phyloP scores from a whole-genome alignment of 1,284 basidiomycete species.

The Chalciporus piperatoides region DNA sequence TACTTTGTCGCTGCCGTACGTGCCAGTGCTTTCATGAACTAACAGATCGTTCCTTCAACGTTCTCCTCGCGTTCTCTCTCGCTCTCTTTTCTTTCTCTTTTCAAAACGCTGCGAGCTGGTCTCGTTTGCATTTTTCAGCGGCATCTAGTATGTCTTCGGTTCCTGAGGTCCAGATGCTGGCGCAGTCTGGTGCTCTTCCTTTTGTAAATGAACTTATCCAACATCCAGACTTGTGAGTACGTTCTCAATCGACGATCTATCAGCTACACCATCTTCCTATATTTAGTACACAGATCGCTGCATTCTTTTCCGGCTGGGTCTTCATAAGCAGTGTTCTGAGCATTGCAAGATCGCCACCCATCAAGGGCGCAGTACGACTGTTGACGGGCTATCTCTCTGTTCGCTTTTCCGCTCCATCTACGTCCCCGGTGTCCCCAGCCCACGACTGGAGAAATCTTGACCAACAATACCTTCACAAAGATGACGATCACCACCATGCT shows the following conservation, averaged over 20 bases:
- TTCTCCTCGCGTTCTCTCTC: not conserved
- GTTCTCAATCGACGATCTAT: conserved; percentile 20
- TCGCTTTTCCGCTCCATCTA: not conserved
- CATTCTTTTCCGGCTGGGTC: conserved; percentile 51
- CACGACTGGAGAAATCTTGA: conserved; percentile 8
- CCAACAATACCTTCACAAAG: not conserved
- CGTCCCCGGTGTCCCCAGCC: conserved; percentile 13
- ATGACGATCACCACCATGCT: not conserved
- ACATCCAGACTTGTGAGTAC: conserved; percentile 28
- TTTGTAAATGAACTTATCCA: conserved; percentile 23
- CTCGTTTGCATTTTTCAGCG: conserved; percentile 11
- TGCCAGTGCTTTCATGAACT: not conserved
- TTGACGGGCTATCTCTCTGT: conserved; percentile 16
- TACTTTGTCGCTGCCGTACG: not conserved
- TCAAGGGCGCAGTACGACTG: conserved; percentile 18
- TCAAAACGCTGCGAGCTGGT: conserved; percentile 20
- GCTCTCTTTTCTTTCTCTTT: not conserved
- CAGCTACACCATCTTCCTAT: not conserved
- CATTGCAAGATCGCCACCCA: conserved; percentile 29
- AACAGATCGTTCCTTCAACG: not conserved
- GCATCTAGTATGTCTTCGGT: conserved; percentile 10
- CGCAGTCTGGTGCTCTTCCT: conserved; percentile 15
- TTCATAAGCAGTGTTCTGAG: conserved; percentile 44
- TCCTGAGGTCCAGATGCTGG: conserved; percentile 7
- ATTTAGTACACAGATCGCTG: conserved; percentile 40